A percentile compares a stretch with the other conserved stretches of the same genome.
These are phyloP conservation scores for Pinus tabuliformis DNA, from an alignment of 75 land plant species.

Conservation along the genomic window DNA sequence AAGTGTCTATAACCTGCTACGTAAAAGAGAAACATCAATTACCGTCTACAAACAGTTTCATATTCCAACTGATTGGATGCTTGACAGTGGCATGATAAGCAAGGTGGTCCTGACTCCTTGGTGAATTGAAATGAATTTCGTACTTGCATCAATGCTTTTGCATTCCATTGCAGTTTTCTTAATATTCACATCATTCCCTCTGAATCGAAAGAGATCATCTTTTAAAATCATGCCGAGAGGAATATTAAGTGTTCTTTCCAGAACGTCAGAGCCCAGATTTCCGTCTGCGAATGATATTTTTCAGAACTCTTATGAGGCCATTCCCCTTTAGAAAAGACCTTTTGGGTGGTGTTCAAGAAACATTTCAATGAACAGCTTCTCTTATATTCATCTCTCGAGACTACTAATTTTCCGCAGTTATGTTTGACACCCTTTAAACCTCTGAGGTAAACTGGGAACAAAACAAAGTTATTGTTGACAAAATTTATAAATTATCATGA, in stretches of 20 bases:
- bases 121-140: not conserved
- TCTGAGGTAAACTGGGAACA: not conserved
- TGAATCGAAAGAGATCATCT: not conserved
- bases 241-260: not conserved
- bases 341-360: not conserved
- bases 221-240: not conserved
- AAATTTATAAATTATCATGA: not conserved
- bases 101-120: slow-evolving; percentile 27
- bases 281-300: not conserved
- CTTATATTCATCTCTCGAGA: not conserved
- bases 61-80: slow-evolving; percentile 81
- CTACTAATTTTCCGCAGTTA: not conserved
- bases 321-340: not conserved
- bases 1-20: slow-evolving; percentile 38
- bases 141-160: slow-evolving; percentile 4
- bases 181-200: not conserved
- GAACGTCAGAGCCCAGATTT: not conserved
- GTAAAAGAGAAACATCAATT: slow-evolving; percentile 52
- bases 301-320: not conserved
- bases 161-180: not conserved
- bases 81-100: slow-evolving; percentile 55
- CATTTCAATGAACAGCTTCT: not conserved
- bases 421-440: not conserved
- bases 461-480: not conserved
- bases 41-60: slow-evolving; percentile 54